Percentiles rank a stretch among this genome's conserved stretches.
Evolutionary conservation across 306 rosid species (phyloP).

Genomic region (Corylus avellana): DNA sequence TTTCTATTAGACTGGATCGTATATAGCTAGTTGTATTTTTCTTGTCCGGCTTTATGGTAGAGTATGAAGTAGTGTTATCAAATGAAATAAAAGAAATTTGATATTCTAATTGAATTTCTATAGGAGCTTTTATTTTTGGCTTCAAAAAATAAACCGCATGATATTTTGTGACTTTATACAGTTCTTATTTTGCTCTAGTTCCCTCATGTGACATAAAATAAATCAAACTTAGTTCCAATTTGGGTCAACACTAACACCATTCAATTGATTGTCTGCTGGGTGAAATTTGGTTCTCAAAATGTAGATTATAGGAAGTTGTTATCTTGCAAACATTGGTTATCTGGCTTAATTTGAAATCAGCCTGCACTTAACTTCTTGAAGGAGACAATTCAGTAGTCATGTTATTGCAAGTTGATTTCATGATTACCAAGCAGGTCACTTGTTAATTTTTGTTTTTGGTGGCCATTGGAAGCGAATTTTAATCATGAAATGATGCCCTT

Average conservation of each 20-base stretch:
- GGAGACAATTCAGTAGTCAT: not conserved
- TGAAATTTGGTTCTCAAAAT: not conserved
- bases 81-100: too few relatives aligned
- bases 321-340: not conserved
- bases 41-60: not conserved
- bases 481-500: not conserved
- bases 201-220: not conserved
- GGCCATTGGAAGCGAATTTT: not conserved
- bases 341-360: not conserved
- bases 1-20: not conserved
- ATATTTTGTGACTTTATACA: not conserved
- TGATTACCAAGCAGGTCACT: not conserved
- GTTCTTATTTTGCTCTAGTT: not conserved
- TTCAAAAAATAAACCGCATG: too few relatives aligned
- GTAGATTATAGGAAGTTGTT: not conserved
- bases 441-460: not conserved
- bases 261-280: not conserved
- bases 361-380: not conserved
- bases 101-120: not conserved
- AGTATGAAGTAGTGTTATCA: too few relatives aligned
- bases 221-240: not conserved
- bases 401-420: not conserved
- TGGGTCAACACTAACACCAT: not conserved
- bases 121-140: not conserved
- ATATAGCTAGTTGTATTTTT: not conserved